Conservation (phyloP, 192 early-diverging fungal genomes). For the Lunasporangiospora selenospora region DNA sequence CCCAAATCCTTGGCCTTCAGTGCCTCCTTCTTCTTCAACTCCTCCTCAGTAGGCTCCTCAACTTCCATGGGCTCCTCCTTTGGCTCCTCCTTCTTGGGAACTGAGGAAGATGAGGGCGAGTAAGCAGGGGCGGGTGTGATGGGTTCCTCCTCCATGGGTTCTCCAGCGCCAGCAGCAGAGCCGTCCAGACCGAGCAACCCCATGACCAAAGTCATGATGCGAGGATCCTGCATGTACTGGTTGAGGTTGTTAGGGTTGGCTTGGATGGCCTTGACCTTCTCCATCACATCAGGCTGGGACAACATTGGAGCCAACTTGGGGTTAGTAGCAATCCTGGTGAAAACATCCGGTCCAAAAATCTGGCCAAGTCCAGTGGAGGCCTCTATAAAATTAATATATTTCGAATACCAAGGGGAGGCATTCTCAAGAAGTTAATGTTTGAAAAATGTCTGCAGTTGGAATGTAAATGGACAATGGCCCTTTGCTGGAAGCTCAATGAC, state of each 20-base stretch:
- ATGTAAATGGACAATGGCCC: not conserved
- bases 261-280: slow-evolving; percentile 79
- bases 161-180: slow-evolving; percentile 52
- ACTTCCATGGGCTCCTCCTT: slow-evolving; percentile 45
- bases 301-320: slow-evolving; percentile 78
- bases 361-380: slow-evolving; percentile 54
- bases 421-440: not conserved
- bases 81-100: slow-evolving; percentile 33
- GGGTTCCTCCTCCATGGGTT: slow-evolving; percentile 50
- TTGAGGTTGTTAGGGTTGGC: slow-evolving; percentile 71
- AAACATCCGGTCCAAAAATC: slow-evolving; percentile 79
- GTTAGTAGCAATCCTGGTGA: slow-evolving; percentile 82
- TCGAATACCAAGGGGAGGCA: not conserved
- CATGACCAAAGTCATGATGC: slow-evolving; percentile 80
- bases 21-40: slow-evolving; percentile 69
- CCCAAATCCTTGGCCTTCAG: slow-evolving; percentile 85
- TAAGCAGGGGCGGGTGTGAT: not conserved
- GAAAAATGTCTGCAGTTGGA: not conserved
- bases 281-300: slow-evolving; percentile 78
- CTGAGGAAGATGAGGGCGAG: slow-evolving; percentile 15
- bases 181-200: slow-evolving; percentile 77
- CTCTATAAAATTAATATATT: slow-evolving; percentile 10
- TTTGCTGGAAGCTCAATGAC: slow-evolving; percentile 13
- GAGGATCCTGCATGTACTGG: slow-evolving; percentile 80
- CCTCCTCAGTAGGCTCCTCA: slow-evolving; percentile 65